These are phyloP conservation scores for Aurinia saxatilis DNA, from an alignment of 345 rosid genomes.

Conservation along the genomic window DNA sequence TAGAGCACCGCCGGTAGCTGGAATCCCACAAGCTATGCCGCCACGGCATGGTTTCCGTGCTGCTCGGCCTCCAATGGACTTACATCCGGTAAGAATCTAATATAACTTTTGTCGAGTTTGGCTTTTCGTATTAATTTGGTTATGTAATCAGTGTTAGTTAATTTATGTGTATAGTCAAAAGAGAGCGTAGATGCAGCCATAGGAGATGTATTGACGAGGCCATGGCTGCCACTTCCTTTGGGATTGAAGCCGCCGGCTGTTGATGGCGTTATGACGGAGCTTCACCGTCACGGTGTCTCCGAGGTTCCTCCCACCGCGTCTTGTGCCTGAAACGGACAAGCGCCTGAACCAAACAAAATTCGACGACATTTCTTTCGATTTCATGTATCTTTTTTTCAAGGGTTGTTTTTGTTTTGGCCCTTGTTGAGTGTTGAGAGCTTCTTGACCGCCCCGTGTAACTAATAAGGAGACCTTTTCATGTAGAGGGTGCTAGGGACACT, in stretches of 20 bases:
- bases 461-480: constrained; percentile 14
- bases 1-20: constrained; percentile 40
- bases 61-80: constrained; percentile 43
- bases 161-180: constrained; percentile 41
- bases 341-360: constrained; percentile 13
- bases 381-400: constrained; percentile 1
- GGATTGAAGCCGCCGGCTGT: constrained; percentile 68
- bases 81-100: constrained; percentile 52
- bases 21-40: constrained; percentile 39
- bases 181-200: constrained; percentile 72
- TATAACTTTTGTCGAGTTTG: constrained; percentile 1
- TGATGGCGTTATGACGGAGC: constrained; percentile 60
- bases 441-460: constrained; percentile 11
- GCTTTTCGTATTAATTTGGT: neutral
- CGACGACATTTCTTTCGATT: constrained; percentile 31
- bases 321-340: constrained; percentile 20
- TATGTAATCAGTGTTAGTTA: no score
- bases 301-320: constrained; percentile 48
- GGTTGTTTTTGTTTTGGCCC: constrained; percentile 28
- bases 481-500: constrained; percentile 6
- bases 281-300: constrained; percentile 64
- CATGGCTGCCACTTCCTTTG: constrained; percentile 82
- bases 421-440: constrained; percentile 25
- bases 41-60: constrained; percentile 27
- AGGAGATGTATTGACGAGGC: constrained; percentile 70